Evolutionary conservation across 2,329 filamentous ascomycete species (phyloP).

Genomic region (Botrytis deweyae): DNA sequence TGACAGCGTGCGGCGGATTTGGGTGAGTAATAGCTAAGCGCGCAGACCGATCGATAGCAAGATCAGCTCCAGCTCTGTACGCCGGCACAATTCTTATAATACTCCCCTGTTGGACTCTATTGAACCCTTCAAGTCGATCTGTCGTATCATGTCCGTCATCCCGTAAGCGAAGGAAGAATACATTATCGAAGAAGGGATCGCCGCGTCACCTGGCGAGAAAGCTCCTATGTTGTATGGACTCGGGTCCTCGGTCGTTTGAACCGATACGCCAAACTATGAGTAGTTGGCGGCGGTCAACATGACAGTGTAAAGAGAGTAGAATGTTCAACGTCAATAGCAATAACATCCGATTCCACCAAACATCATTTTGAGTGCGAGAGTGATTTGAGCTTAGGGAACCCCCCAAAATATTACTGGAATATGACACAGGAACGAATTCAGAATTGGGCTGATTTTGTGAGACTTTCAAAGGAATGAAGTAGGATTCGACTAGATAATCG

Average conservation of each 20-base stretch:
- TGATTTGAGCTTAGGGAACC: background rate
- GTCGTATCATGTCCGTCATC: conserved; percentile 10
- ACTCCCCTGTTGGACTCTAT: background rate
- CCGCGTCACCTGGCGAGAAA: background rate
- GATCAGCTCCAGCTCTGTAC: background rate
- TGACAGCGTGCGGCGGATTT: background rate
- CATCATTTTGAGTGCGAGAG: background rate
- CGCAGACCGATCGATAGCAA: background rate
- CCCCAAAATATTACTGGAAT: no score
- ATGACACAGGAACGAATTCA: background rate
- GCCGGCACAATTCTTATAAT: background rate
- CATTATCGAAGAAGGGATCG: background rate
- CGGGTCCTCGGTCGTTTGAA: background rate
- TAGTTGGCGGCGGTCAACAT: background rate
- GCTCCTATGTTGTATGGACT: background rate
- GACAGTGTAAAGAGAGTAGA: background rate
- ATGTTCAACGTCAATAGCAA: background rate
- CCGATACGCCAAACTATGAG: background rate
- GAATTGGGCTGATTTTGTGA: background rate
- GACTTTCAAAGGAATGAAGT: background rate
- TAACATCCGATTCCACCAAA: background rate
- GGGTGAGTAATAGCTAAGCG: background rate
- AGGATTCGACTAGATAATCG: background rate
- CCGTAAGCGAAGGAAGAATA: conserved; percentile 3
- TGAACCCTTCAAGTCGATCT: background rate